Percentiles rank a stretch among this genome's conserved stretches.
Conservation (phyloP, 208 protist species). For the Acanthamoeba triangularis region DNA sequence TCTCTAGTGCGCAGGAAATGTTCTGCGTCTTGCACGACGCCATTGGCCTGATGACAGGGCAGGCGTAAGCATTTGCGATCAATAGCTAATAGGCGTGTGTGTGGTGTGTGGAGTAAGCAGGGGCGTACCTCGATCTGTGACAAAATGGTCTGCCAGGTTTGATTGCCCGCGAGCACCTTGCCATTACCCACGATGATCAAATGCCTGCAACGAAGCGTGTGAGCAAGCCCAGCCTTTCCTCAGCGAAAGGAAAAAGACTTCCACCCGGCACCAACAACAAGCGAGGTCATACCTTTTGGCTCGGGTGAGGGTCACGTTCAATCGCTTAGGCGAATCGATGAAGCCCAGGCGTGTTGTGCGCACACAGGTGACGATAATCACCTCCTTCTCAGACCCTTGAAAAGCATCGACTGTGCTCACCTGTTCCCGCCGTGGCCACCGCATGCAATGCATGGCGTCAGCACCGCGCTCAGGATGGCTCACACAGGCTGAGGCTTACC, state of each 20-base stretch:
- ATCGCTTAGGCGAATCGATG: conserved; percentile 87
- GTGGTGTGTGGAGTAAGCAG: neutral
- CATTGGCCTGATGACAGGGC: neutral
- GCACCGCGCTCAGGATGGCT: neutral
- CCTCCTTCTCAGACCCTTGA: conserved; percentile 91
- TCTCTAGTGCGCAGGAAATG: conserved; percentile 14
- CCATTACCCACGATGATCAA: conserved; percentile 84
- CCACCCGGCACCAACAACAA: neutral
- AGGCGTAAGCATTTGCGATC: neutral
- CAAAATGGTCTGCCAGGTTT: conserved; percentile 81
- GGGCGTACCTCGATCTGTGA: neutral
- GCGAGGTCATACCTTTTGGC: conserved; percentile 80
- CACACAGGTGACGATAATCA: conserved; percentile 88
- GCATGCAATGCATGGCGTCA: neutral
- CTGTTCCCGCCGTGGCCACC: conserved; percentile 38
- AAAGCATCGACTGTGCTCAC: conserved; percentile 92
- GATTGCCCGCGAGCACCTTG: conserved; percentile 69
- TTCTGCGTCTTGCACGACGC: conserved; percentile 39
- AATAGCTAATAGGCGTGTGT: neutral
- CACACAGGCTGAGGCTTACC: neutral
- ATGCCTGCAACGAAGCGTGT: conserved; percentile 69
- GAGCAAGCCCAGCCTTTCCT: neutral
- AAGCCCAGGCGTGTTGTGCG: conserved; percentile 88
- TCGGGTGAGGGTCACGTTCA: conserved; percentile 91
- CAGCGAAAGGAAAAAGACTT: too few relatives aligned